Conservation (phyloP, 2,329 filamentous ascomycete species). For the Fusarium gaditjirri region DNA sequence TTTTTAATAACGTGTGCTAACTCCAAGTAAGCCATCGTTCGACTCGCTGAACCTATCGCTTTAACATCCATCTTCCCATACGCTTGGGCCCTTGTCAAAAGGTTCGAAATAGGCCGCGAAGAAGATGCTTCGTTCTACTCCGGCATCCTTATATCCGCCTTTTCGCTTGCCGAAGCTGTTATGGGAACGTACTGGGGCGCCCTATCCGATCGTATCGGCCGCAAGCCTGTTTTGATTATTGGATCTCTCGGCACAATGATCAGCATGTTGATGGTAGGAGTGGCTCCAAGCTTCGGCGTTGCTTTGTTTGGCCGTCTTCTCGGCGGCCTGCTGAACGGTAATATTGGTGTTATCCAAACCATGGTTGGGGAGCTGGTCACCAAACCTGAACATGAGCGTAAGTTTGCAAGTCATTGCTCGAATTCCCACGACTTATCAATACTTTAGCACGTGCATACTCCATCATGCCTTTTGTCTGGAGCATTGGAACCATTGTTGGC, state of each 20-base stretch:
- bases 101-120: slow-evolving; percentile 76
- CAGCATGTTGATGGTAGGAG: slow-evolving; percentile 84
- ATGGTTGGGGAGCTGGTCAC: slow-evolving; percentile 91
- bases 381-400: slow-evolving; percentile 86
- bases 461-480: slow-evolving; percentile 96
- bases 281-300: slow-evolving; percentile 85
- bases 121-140: slow-evolving; percentile 88
- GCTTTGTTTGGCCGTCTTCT: slow-evolving; percentile 80
- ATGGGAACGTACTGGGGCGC: slow-evolving; percentile 92
- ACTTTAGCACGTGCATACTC: slow-evolving; percentile 80
- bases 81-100: slow-evolving; percentile 84
- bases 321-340: slow-evolving; percentile 88
- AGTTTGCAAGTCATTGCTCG: slow-evolving; percentile 52
- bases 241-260: slow-evolving; percentile 86
- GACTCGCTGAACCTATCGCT: slow-evolving; percentile 90
- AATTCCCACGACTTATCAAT: not conserved
- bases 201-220: slow-evolving; percentile 82
- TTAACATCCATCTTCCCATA: slow-evolving; percentile 95
- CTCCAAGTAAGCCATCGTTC: slow-evolving; percentile 78
- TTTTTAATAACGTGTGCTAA: slow-evolving; percentile 62
- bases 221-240: slow-evolving; percentile 85
- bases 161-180: slow-evolving; percentile 81
- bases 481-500: slow-evolving; percentile 87
- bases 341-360: slow-evolving; percentile 90
- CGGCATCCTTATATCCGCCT: slow-evolving; percentile 87